Evolutionary conservation across 352 stramenopile species (phyloP).

Genomic region (Blastocystis sp.): DNA sequence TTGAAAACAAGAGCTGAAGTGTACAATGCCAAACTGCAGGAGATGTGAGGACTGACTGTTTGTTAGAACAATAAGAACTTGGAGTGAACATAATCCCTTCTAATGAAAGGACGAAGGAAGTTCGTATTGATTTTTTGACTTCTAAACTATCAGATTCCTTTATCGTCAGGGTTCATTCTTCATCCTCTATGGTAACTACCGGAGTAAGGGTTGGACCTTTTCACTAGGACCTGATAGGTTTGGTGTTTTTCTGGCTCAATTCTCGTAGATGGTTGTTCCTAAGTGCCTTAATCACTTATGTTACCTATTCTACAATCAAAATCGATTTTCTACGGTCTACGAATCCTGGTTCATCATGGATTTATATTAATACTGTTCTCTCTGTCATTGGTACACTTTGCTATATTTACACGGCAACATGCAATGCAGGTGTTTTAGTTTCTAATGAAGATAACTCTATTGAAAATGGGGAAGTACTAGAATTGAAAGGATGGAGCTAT

Average conservation of each 20-base stretch:
- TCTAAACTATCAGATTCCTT: neutral
- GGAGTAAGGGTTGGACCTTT: constrained; percentile 32
- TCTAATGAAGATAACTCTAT: constrained; percentile 19
- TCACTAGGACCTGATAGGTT: constrained; percentile 46
- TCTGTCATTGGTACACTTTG: neutral
- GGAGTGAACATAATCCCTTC: neutral
- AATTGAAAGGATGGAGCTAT: constrained; percentile 10
- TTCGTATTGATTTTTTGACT: neutral
- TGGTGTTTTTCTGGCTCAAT: neutral
- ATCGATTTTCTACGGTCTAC: neutral
- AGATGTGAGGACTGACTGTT: constrained; percentile 3
- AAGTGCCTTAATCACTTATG: neutral
- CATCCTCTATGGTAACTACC: constrained; percentile 39
- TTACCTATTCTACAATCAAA: neutral
- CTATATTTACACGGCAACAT: constrained; percentile 39
- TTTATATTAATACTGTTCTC: neutral
- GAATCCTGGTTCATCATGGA: no score
- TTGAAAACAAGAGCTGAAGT: neutral
- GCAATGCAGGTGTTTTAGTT: constrained; percentile 10
- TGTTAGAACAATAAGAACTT: neutral
- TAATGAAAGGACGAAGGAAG: neutral
- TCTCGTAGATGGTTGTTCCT: neutral
- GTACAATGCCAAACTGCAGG: constrained; percentile 34
- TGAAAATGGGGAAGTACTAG: constrained; percentile 36
- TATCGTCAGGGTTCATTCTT: constrained; percentile 48